These are phyloP conservation scores for Lachancea nothofagi DNA, from an alignment of 805 yeast species.

Conservation along the genomic window DNA sequence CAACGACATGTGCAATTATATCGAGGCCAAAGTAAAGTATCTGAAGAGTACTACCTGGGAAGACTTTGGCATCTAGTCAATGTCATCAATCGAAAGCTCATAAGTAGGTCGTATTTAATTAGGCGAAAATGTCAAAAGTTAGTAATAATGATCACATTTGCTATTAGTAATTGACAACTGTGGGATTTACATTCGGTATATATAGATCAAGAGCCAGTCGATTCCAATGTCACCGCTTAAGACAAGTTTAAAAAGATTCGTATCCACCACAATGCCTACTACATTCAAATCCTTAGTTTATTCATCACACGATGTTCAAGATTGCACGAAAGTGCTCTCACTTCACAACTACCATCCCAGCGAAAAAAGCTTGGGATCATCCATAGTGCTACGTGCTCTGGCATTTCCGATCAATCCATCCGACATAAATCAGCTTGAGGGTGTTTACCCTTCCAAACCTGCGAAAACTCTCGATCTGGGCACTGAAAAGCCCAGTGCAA, in stretches of 20 bases:
- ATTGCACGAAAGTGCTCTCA: slow-evolving; percentile 25
- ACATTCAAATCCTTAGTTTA: slow-evolving; percentile 30
- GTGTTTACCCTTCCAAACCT: slow-evolving; percentile 79
- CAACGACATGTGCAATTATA: slow-evolving; percentile 25
- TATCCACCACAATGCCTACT: slow-evolving; percentile 22
- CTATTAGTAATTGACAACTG: neutral
- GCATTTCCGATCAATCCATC: slow-evolving; percentile 90
- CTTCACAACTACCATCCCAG: slow-evolving; percentile 28
- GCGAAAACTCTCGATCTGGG: slow-evolving; percentile 46
- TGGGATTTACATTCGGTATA: too few species aligned
- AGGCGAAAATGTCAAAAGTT: neutral
- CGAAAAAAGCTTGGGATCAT: slow-evolving; percentile 19
- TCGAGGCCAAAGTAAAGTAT: slow-evolving; percentile 19
- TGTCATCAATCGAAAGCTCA: too few species aligned
- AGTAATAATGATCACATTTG: neutral
- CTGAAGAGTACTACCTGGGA: slow-evolving; percentile 15
- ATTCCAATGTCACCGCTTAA: neutral
- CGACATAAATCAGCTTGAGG: slow-evolving; percentile 78
- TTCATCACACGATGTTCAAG: slow-evolving; percentile 27
- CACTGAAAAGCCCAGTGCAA: slow-evolving; percentile 62
- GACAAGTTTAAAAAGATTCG: slow-evolving; percentile 13
- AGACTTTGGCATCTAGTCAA: neutral
- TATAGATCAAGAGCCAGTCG: too few species aligned
- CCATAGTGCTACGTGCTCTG: slow-evolving; percentile 55
- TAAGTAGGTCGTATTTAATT: slow-evolving; percentile 2